phyloP scores from a whole-genome alignment of 805 yeast genomes.

The Debaryomyces prosopidis region DNA sequence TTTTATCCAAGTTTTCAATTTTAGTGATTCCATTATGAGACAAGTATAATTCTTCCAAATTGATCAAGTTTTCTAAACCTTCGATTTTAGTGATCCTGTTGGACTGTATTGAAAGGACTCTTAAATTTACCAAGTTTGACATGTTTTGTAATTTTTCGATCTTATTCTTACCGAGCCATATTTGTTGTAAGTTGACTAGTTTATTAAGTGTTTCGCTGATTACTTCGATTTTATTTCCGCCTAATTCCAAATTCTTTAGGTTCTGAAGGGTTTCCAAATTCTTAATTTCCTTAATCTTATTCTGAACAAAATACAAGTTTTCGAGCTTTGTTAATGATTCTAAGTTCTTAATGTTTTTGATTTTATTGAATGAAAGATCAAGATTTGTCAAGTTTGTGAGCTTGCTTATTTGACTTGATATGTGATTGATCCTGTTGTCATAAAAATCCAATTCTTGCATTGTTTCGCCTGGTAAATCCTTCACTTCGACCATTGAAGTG shows the following conservation, averaged over 20 bases:
- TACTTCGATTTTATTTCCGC: conserved; percentile 74
- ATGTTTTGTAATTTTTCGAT: conserved; percentile 68
- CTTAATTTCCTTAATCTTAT: conserved; percentile 72
- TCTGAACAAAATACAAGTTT: conserved; percentile 84
- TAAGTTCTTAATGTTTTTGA: conserved; percentile 79
- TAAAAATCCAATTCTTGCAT: conserved; percentile 84
- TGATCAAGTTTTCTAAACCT: conserved; percentile 70
- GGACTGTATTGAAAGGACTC: conserved; percentile 83
- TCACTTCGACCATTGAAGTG: conserved; percentile 55
- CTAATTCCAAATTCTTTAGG: conserved; percentile 77
- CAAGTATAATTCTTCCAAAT: conserved; percentile 82
- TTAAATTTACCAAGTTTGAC: conserved; percentile 56
- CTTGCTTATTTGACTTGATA: conserved; percentile 66
- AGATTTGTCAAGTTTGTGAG: conserved; percentile 57
- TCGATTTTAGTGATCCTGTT: conserved; percentile 77
- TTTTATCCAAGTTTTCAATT: conserved; percentile 77
- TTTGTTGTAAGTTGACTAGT: conserved; percentile 60
- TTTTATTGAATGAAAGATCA: conserved; percentile 88
- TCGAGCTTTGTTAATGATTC: conserved; percentile 61
- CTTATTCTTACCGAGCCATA: conserved; percentile 92
- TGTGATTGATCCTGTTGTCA: conserved; percentile 88
- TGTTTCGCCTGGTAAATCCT: conserved; percentile 61
- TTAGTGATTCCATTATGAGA: conserved; percentile 78
- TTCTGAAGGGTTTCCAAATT: conserved; percentile 57
- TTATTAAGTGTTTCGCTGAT: conserved; percentile 57